These are phyloP conservation scores for Ceriops zippeliana DNA, from an alignment of 345 rosid genomes.

Conservation along the genomic window DNA sequence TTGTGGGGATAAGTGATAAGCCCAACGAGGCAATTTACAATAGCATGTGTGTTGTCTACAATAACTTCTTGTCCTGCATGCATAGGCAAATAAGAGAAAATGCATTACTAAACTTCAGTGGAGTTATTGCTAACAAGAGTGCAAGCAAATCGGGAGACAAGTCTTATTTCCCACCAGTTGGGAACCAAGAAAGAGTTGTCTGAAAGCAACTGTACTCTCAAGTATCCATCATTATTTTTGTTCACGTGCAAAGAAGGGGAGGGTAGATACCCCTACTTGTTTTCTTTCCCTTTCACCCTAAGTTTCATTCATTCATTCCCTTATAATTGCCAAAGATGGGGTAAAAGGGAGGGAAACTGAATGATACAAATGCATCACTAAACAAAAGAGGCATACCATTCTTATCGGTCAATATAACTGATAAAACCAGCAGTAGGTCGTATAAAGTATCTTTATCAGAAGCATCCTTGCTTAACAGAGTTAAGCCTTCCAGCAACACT, in stretches of 20 bases:
- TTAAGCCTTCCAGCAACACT: constrained; percentile 59
- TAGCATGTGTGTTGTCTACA: constrained; percentile 53
- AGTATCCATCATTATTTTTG: no score
- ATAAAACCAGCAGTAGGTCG: constrained; percentile 41
- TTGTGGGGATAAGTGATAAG: constrained; percentile 57
- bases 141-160: background rate
- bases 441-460: no score
- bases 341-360: background rate
- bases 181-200: no score
- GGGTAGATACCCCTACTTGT: no score
- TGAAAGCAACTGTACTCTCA: no score
- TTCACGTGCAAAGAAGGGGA: no score
- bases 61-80: constrained; percentile 61
- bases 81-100: constrained; percentile 11
- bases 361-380: background rate
- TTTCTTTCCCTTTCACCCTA: no score
- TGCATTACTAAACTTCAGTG: background rate
- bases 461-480: constrained; percentile 30
- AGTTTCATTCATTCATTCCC: no score
- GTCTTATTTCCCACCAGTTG: background rate
- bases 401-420: constrained; percentile 70
- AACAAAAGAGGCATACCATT: constrained; percentile 39
- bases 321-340: no score
- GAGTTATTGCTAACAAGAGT: no score
- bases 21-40: constrained; percentile 50